Base-by-base conservation (phyloP, 2,329 filamentous ascomycete genomes). In the Clarireedia homoeocarpa region DNA sequence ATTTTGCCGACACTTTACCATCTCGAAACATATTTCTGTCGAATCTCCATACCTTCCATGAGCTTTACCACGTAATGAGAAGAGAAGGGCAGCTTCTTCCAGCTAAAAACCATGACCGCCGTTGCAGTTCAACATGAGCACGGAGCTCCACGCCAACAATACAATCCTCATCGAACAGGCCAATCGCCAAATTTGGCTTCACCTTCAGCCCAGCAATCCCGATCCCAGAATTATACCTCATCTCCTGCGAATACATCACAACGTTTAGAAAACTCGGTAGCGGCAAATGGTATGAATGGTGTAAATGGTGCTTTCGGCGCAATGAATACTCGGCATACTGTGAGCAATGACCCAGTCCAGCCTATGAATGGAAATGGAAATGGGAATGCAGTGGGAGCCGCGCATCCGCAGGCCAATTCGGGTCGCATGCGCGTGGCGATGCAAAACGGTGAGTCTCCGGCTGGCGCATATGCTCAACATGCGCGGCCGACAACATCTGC, bases 41-140 rank as follows among this genome's bases (percentile, higher is more conserved):
- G 14, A 10, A 44, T 38, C 36, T 36, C 17, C 26, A 36, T 26
- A 15, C 40, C 20, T 48, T 57, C 30, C 57, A 67, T 66, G 65
- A 61, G 48, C 50, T 53, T 45, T 55, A 58, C 51, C 26, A 56
- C 14, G 42, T 49, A 45, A 52, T 63, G 61, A 66, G 57, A 57
- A 65, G 61, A 34, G 30, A 34, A 34, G 30, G 57, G 50, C 49
- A 50, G 42, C 54, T 60, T 63, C 58, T 60, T 61, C 46, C 53
- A 50, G 27, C 46, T 46, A 48, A 62, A 60, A 58, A 65, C 53
- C n/a, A 70, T 70, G 68, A 69, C 68, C 36, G 68, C 68, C 46
- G 65, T 70, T 38, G 66, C 65, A 52, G 63, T 66, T 51, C 67
- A 67, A 52, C 48, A 55, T 44, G 64, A 65, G 45, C 55, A 58